phyloP scores from a whole-genome alignment of 345 rosid species.

The Capsella bursapastoris region DNA sequence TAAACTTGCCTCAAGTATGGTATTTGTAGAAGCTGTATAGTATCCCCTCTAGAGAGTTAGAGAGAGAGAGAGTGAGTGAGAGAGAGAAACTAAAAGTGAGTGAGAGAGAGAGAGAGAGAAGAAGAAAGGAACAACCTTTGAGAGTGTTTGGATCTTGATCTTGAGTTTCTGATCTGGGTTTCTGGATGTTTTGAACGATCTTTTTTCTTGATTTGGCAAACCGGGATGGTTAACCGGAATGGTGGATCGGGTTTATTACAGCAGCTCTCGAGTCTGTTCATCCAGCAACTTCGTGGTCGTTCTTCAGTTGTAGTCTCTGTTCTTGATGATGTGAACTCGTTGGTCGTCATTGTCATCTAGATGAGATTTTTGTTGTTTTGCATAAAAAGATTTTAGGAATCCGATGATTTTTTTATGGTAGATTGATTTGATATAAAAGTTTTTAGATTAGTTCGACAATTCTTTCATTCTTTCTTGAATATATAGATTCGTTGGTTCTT shows the following conservation, averaged over 20 bases:
- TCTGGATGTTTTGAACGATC: conserved; percentile 26
- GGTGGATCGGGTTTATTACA: conserved; percentile 50
- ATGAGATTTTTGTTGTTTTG: conserved; percentile 37
- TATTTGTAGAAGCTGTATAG: conserved; percentile 43
- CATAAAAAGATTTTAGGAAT: conserved; percentile 59
- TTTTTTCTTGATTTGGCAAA: conserved; percentile 33
- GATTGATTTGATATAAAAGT: conserved; percentile 43
- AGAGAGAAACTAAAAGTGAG: conserved; percentile 36
- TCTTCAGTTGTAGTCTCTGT: conserved; percentile 49
- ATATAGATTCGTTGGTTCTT: conserved; percentile 42
- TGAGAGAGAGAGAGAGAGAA: conserved; percentile 12
- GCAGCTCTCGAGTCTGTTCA: conserved; percentile 41
- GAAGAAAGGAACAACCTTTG: conserved; percentile 33
- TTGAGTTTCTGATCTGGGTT: conserved; percentile 23
- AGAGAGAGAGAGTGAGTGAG: not conserved
- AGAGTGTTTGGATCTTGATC: conserved; percentile 15
- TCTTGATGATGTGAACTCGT: conserved; percentile 47
- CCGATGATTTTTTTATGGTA: conserved; percentile 88
- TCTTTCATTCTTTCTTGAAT: conserved; percentile 81
- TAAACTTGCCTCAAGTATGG: conserved; percentile 40
- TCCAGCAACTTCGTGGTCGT: conserved; percentile 52
- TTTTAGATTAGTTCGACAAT: conserved; percentile 49
- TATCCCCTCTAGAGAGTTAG: conserved; percentile 46
- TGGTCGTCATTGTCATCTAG: conserved; percentile 54
- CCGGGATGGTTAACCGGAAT: conserved; percentile 47